A percentile compares a stretch with the other conserved stretches of the same genome.
phyloP scores from a whole-genome alignment of 2,329 filamentous ascomycete species.

The Fusarium cyanostomum region DNA sequence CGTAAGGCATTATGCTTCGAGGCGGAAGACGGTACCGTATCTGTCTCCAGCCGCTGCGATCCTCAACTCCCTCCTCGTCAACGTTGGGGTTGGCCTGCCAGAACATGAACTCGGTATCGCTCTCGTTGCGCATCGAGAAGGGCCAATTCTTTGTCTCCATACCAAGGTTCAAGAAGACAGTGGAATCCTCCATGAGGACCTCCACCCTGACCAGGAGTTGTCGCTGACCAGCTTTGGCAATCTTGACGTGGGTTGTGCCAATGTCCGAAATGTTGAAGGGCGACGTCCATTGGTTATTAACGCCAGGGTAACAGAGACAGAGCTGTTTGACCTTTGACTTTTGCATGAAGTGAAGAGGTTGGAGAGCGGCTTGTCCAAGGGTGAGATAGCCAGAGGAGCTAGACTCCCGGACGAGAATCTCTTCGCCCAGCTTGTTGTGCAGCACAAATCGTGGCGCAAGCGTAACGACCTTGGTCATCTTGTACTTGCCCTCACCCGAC shows the following conservation, averaged over 20 bases:
- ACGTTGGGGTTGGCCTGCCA: constrained; percentile 94
- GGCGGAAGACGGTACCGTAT: constrained; percentile 92
- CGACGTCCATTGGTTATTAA: constrained; percentile 97
- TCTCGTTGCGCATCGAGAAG: constrained; percentile 98
- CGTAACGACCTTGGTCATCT: constrained; percentile 94
- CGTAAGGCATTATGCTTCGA: constrained; percentile 98
- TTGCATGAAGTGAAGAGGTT: constrained; percentile 90
- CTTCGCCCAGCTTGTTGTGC: constrained; percentile 90
- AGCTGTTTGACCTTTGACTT: constrained; percentile 86
- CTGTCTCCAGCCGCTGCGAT: constrained; percentile 88
- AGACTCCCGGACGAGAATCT: constrained; percentile 89
- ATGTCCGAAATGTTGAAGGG: constrained; percentile 98
- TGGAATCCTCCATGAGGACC: constrained; percentile 90
- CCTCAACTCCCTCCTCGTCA: constrained; percentile 86
- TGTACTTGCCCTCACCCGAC: constrained; percentile 96
- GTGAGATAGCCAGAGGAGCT: constrained; percentile 87
- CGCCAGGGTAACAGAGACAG: constrained; percentile 89
- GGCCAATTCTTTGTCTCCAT: constrained; percentile 96
- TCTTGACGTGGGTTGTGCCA: constrained; percentile 91
- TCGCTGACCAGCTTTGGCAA: constrained; percentile 88
- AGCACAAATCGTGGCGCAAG: constrained; percentile 92
- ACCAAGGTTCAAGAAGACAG: constrained; percentile 90
- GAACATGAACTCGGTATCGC: constrained; percentile 95
- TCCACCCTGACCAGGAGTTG: constrained; percentile 90
- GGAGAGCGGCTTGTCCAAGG: constrained; percentile 78